Conservation (phyloP, 805 yeast species). For the Wickerhamiella nectarea region DNA sequence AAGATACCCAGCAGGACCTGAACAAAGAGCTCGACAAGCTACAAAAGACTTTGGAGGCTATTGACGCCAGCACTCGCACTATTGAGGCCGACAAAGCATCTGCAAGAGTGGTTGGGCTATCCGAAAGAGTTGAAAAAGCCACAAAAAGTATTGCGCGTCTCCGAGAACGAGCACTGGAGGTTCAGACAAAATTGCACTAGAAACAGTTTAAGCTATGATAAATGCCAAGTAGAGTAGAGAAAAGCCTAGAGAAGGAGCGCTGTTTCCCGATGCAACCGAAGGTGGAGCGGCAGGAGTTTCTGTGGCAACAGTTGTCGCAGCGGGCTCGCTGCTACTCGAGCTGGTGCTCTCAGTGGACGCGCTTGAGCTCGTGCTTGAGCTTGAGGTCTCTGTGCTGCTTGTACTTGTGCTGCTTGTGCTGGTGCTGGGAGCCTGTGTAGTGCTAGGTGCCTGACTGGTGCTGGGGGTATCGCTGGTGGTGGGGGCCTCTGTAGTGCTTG, state of each 20-base stretch:
- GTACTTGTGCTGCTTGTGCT: not conserved
- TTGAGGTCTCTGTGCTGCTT: too few species aligned
- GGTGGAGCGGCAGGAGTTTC: not conserved
- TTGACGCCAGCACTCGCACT: not conserved
- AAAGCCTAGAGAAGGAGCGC: not conserved
- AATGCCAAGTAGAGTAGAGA: not conserved
- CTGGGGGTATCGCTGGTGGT: not conserved
- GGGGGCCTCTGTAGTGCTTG: not conserved
- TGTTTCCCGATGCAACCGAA: too few species aligned
- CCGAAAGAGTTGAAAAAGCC: not conserved
- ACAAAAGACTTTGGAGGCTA: not conserved
- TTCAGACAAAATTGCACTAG: not conserved
- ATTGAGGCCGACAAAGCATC: not conserved
- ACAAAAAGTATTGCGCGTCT: not conserved
- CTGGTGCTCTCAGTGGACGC: not conserved
- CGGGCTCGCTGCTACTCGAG: not conserved
- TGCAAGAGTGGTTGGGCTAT: not conserved
- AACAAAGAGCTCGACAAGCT: conserved; percentile 3
- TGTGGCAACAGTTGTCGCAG: not conserved
- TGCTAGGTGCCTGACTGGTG: not conserved
- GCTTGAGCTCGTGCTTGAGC: not conserved
- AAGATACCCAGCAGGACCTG: conserved; percentile 1
- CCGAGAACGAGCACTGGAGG: not conserved
- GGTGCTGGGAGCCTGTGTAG: not conserved
- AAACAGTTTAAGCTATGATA: not conserved